Evolutionary conservation across 1,284 basidiomycete species (phyloP).

Genomic region (Puccinia triticina): DNA sequence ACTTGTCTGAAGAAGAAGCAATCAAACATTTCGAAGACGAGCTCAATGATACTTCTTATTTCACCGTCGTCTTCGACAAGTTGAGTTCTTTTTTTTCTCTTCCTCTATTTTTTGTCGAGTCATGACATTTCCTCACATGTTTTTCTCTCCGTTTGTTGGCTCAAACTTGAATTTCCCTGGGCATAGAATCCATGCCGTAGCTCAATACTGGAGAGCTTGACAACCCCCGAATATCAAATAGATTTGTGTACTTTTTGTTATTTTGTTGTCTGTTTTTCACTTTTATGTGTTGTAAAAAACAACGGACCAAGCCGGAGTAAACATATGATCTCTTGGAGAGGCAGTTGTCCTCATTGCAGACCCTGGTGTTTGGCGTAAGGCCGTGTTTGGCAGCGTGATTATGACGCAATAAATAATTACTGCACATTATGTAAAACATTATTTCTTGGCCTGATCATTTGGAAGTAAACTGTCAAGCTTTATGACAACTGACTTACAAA

Average conservation of each 20-base stretch:
- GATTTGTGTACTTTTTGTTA: neutral
- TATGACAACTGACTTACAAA: too few relatives aligned
- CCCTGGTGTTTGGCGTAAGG: too few relatives aligned
- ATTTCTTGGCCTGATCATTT: too few relatives aligned
- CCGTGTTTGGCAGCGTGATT: too few relatives aligned
- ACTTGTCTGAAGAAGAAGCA: conserved; percentile 91
- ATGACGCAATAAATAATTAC: too few relatives aligned
- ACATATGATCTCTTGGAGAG: too few relatives aligned
- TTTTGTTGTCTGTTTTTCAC: neutral
- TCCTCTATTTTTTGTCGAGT: neutral
- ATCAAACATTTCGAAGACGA: conserved; percentile 94
- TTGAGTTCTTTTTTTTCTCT: conserved; percentile 47
- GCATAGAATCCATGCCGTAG: conserved; percentile 69
- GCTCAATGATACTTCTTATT: conserved; percentile 91
- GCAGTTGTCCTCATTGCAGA: too few relatives aligned
- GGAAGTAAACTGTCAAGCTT: too few relatives aligned
- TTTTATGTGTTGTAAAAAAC: too few relatives aligned
- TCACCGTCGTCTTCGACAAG: conserved; percentile 76
- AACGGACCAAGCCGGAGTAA: too few relatives aligned
- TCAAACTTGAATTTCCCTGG: neutral
- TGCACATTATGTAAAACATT: too few relatives aligned
- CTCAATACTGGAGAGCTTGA: conserved; percentile 56
- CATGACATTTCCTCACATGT: neutral
- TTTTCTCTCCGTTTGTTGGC: neutral
- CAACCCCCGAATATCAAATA: neutral